These are phyloP conservation scores for Daldinia bambusicola DNA, from an alignment of 495 filamentous ascomycete species.

Conservation along the genomic window DNA sequence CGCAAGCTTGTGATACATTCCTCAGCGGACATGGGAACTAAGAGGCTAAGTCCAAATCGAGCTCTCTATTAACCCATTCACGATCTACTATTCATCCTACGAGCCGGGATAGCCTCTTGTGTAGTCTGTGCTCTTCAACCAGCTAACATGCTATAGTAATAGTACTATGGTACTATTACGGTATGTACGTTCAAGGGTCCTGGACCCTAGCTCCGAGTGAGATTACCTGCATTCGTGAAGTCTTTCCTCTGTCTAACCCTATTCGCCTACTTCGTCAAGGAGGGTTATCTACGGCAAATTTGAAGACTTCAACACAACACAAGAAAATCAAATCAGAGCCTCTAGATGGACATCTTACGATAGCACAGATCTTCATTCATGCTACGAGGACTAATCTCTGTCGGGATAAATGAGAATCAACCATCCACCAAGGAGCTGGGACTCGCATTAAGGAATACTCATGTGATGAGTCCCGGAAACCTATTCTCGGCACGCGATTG, in stretches of 20 bases:
- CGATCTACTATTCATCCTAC: conserved; percentile 38
- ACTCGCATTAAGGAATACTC: conserved; percentile 45
- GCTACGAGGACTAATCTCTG: conserved; percentile 35
- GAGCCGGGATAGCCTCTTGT: conserved; percentile 23
- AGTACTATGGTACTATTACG: no score
- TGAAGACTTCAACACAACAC: conserved; percentile 20
- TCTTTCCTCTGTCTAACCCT: conserved; percentile 38
- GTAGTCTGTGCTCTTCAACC: conserved; percentile 23
- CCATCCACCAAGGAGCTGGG: conserved; percentile 37
- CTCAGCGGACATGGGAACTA: conserved; percentile 18
- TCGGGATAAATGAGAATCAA: conserved; percentile 44
- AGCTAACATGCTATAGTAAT: no score
- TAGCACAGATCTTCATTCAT: conserved; percentile 35
- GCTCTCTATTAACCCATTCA: conserved; percentile 27
- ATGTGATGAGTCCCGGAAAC: conserved; percentile 38
- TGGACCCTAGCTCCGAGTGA: conserved; percentile 27
- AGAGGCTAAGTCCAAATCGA: conserved; percentile 31
- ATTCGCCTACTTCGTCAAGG: conserved; percentile 39
- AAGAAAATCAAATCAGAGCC: conserved; percentile 33
- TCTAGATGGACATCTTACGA: conserved; percentile 28
- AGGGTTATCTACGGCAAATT: conserved; percentile 29
- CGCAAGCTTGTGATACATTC: conserved; percentile 29
- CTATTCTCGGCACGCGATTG: conserved; percentile 40
- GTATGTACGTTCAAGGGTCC: conserved; percentile 25
- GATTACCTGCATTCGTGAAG: conserved; percentile 43